Evolutionary conservation across 257 asterid genomes (phyloP).

Genomic region (Forsythia suspensa): DNA sequence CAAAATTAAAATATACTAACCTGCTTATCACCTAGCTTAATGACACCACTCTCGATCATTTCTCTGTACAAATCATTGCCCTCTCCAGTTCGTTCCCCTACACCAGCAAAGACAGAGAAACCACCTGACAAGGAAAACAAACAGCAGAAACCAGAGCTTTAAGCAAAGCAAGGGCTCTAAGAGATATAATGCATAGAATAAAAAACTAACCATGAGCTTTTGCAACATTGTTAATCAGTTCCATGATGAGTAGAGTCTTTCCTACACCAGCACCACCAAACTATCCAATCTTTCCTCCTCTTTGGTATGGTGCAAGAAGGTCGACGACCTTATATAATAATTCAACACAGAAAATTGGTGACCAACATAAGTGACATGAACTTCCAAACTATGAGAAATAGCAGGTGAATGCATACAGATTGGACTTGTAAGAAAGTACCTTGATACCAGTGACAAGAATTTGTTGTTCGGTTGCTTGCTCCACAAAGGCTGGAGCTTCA

Average conservation of each 20-base stretch:
- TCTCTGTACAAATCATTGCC: constrained; percentile 97
- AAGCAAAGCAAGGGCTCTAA: neutral
- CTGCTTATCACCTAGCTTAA: constrained; percentile 97
- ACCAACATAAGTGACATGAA: neutral
- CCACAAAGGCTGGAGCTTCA: constrained; percentile 93
- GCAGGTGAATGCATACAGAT: neutral
- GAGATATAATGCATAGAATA: neutral
- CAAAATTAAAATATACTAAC: constrained; percentile 32
- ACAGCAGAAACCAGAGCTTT: neutral
- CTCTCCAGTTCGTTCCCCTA: constrained; percentile 97
- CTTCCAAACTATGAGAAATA: neutral
- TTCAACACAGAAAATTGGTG: neutral
- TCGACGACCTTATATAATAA: constrained; percentile 69
- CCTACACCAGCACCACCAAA: constrained; percentile 99
- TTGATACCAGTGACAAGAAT: constrained; percentile 96
- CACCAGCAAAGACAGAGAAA: constrained; percentile 99
- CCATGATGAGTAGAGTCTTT: constrained; percentile 94
- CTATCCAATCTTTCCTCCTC: constrained; percentile 96
- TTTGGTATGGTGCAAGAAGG: constrained; percentile 97
- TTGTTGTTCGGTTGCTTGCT: constrained; percentile 94
- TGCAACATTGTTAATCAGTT: constrained; percentile 88
- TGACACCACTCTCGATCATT: constrained; percentile 99
- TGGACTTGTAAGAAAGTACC: constrained; percentile 40
- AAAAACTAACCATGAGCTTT: constrained; percentile 83
- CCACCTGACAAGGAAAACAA: constrained; percentile 67